phyloP scores from a whole-genome alignment of 768 basidiomycete species.

The Aureoboletus auriporus region DNA sequence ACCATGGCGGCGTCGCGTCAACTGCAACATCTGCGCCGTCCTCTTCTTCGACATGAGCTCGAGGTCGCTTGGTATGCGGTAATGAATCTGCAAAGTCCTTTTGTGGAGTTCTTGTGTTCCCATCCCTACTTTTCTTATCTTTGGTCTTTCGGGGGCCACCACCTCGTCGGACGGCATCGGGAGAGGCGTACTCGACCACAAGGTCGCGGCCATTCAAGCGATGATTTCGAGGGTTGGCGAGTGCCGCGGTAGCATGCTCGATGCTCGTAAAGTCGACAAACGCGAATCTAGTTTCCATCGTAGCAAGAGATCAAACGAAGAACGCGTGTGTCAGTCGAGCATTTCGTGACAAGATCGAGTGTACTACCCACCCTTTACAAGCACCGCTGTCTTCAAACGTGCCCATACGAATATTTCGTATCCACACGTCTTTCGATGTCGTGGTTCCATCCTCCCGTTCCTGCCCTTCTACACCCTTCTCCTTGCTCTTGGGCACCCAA shows the following conservation, averaged over 20 bases:
- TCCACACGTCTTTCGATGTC: slow-evolving; percentile 40
- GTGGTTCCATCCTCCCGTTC: neutral
- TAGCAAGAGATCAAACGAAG: neutral
- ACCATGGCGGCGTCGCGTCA: slow-evolving; percentile 1
- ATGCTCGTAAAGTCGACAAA: slow-evolving; percentile 87
- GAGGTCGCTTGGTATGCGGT: slow-evolving; percentile 2
- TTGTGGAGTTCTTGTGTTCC: slow-evolving; percentile 7
- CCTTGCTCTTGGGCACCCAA: slow-evolving; percentile 29
- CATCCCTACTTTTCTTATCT: slow-evolving; percentile 10
- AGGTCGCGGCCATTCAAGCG: slow-evolving; percentile 79
- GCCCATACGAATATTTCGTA: slow-evolving; percentile 85
- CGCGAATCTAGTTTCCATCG: slow-evolving; percentile 59
- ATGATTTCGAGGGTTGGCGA: slow-evolving; percentile 84
- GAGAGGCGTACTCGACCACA: slow-evolving; percentile 84
- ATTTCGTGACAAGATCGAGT: too few species aligned
- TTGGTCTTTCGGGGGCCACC: slow-evolving; percentile 36
- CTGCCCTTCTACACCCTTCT: slow-evolving; percentile 27
- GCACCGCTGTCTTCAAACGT: slow-evolving; percentile 94
- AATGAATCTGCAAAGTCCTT: neutral
- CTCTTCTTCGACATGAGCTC: slow-evolving; percentile 1
- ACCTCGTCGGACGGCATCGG: slow-evolving; percentile 86
- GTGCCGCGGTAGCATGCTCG: slow-evolving; percentile 75
- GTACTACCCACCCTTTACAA: slow-evolving; percentile 72
- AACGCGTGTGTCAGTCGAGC: too few species aligned
- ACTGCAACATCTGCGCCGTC: slow-evolving; percentile 2